Conservation (phyloP, 441 rosid genomes). For the Theobroma grandiflorum region DNA sequence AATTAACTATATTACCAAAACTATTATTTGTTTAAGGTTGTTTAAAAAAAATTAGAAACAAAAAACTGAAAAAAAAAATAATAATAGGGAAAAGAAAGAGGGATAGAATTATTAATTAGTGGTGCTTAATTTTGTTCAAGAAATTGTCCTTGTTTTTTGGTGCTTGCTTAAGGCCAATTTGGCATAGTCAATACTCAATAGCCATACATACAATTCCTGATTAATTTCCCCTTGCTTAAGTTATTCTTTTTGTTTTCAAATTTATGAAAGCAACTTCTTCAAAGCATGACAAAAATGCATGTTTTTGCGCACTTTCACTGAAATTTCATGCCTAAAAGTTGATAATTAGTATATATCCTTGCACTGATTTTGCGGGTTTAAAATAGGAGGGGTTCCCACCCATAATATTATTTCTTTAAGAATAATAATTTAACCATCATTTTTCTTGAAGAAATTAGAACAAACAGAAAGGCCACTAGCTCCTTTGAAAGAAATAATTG, state of each 20-base stretch:
- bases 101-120: neutral
- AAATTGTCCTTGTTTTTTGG: neutral
- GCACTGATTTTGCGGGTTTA: slow-evolving; percentile 26
- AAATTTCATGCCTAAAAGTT: slow-evolving; percentile 3
- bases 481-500: neutral
- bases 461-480: neutral
- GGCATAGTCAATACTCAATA: neutral
- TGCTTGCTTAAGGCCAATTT: neutral
- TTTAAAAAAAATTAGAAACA: neutral
- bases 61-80: neutral
- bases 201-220: neutral
- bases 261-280: slow-evolving; percentile 16
- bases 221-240: neutral
- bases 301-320: slow-evolving; percentile 26
- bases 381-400: neutral
- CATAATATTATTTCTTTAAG: neutral
- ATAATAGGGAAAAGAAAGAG: neutral
- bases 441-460: slow-evolving; percentile 28
- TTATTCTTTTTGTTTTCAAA: neutral
- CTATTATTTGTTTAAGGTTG: neutral
- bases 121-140: neutral
- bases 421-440: neutral
- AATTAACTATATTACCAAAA: neutral
- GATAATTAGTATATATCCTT: neutral
- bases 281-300: slow-evolving; percentile 13